Evolutionary conservation across 192 early-diverging fungal genomes (phyloP).

Genomic region (Lobosporangium transversale): DNA sequence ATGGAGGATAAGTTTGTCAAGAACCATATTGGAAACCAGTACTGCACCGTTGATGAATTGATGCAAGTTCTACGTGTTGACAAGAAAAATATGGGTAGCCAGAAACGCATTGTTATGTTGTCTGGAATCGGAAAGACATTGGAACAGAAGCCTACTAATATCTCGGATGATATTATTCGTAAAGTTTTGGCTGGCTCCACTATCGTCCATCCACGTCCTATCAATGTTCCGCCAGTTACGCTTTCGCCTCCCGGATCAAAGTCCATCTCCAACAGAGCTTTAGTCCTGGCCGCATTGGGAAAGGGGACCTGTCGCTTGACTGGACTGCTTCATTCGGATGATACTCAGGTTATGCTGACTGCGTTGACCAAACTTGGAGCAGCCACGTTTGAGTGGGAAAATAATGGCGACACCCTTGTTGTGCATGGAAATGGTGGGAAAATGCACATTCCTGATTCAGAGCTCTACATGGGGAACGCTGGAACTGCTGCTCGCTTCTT

Average conservation of each 20-base stretch:
- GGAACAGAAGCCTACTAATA: constrained; percentile 83
- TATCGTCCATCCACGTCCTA: constrained; percentile 64
- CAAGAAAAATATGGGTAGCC: constrained; percentile 94
- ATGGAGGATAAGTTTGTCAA: constrained; percentile 84
- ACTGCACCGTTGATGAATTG: constrained; percentile 82
- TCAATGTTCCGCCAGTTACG: constrained; percentile 55
- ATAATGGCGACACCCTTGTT: constrained; percentile 89
- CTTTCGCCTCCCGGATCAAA: constrained; percentile 93
- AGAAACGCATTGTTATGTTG: constrained; percentile 92
- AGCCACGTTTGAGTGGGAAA: constrained; percentile 90
- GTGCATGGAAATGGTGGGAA: constrained; percentile 84
- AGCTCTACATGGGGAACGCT: constrained; percentile 96
- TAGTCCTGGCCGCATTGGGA: constrained; percentile 91
- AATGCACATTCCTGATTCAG: constrained; percentile 75
- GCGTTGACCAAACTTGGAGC: constrained; percentile 90
- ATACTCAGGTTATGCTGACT: constrained; percentile 96
- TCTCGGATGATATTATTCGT: constrained; percentile 85
- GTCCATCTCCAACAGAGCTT: constrained; percentile 96
- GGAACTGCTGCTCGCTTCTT: constrained; percentile 97
- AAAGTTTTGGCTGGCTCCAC: constrained; percentile 84
- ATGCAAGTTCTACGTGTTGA: constrained; percentile 94
- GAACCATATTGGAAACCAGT: constrained; percentile 65
- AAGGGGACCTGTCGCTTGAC: constrained; percentile 81
- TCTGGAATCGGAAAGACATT: constrained; percentile 84
- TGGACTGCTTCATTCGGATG: constrained; percentile 95